A percentile compares a stretch with the other conserved stretches of the same genome.
These are phyloP conservation scores for Hippophae rhamnoides DNA, from an alignment of 306 rosid species.

Conservation along the genomic window DNA sequence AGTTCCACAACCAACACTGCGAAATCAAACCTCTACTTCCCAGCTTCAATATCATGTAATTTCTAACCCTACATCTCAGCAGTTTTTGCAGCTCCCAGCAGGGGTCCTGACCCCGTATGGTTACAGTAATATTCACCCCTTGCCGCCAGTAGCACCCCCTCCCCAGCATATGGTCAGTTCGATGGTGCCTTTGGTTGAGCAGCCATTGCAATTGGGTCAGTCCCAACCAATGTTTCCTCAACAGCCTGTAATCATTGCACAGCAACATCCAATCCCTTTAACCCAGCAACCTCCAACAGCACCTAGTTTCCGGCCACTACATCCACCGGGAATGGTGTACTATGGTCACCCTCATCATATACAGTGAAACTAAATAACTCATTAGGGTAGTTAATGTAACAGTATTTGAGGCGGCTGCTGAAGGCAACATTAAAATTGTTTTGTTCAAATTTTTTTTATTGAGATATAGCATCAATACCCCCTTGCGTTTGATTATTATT, in stretches of 20 bases:
- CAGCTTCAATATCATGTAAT: slow-evolving; percentile 65
- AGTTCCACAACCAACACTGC: slow-evolving; percentile 41
- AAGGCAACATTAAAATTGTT: slow-evolving; percentile 18
- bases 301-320: slow-evolving; percentile 75
- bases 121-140: slow-evolving; percentile 46
- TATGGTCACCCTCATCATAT: slow-evolving; percentile 53
- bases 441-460: slow-evolving; percentile 3
- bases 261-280: slow-evolving; percentile 38
- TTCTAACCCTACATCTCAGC: slow-evolving; percentile 52
- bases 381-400: not conserved
- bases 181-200: slow-evolving; percentile 46
- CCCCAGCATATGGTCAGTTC: slow-evolving; percentile 45
- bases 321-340: slow-evolving; percentile 71
- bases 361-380: slow-evolving; percentile 27
- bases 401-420: slow-evolving; percentile 12
- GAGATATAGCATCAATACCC: not conserved
- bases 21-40: slow-evolving; percentile 39
- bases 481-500: too few relatives aligned
- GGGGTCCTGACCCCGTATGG: slow-evolving; percentile 51
- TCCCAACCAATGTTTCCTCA: slow-evolving; percentile 11
- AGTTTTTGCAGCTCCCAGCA: slow-evolving; percentile 53
- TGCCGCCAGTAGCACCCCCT: slow-evolving; percentile 45
- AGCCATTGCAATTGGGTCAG: slow-evolving; percentile 30
- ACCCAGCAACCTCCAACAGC: slow-evolving; percentile 44
- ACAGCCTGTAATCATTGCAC: slow-evolving; percentile 26